Conservation (phyloP, 805 yeast genomes). For the Lachancea dasiensis region DNA sequence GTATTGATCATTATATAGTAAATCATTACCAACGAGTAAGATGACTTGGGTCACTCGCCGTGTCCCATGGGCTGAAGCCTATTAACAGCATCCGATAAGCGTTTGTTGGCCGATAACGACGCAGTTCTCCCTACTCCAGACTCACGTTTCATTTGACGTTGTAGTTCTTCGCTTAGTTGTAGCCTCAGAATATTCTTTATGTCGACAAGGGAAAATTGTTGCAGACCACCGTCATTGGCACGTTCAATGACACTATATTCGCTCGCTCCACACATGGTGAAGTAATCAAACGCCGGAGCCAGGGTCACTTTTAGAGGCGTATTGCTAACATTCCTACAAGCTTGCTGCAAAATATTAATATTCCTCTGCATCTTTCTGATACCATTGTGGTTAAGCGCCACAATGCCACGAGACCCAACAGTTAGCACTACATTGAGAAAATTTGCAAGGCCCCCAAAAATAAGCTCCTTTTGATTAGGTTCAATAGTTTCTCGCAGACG, state of each 20-base stretch:
- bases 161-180: constrained; percentile 28
- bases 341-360: constrained; percentile 28
- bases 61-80: constrained; percentile 10
- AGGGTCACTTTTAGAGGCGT: constrained; percentile 22
- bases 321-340: constrained; percentile 20
- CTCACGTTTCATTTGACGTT: constrained; percentile 18
- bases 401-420: constrained; percentile 22
- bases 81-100: constrained; percentile 25
- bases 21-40: no score
- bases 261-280: constrained; percentile 20
- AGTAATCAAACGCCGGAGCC: constrained; percentile 21
- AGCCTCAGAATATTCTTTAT: constrained; percentile 27
- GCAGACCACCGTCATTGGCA: constrained; percentile 16
- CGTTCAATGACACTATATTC: constrained; percentile 20
- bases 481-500: constrained; percentile 21
- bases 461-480: constrained; percentile 15
- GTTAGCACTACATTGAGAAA: constrained; percentile 22
- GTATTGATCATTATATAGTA: no score
- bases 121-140: constrained; percentile 15
- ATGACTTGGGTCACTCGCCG: no score
- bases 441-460: constrained; percentile 26
- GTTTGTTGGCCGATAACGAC: constrained; percentile 23
- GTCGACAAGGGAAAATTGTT: constrained; percentile 16
- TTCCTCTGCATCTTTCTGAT: constrained; percentile 28
- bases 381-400: constrained; percentile 27